Evolutionary conservation across 352 stramenopile genomes (phyloP), one percentile per base, ranked within the genome.

Genomic region (Pythium aphanidermatum): DNA sequence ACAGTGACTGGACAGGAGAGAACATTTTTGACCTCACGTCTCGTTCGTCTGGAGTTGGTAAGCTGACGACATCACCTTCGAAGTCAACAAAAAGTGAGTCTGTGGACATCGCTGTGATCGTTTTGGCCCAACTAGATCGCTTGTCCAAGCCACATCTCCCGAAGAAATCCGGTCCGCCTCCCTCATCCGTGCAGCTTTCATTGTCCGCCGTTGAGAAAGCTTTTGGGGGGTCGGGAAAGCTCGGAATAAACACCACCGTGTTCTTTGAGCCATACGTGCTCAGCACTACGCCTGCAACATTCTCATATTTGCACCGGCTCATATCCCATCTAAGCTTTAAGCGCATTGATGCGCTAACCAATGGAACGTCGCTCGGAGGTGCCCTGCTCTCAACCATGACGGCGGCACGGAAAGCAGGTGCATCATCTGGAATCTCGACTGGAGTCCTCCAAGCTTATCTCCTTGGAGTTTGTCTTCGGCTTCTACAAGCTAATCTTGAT

Each of bases 61-160:
- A n/a, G n/a, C n/a, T n/a, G n/a, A n/a, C n/a, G n/a, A n/a, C 34
- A 40, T 17, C 14, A 40, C 13, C 11, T 20, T n/a, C 20, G 6
- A 29, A 27, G 19, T 27, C 6, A 10, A 16, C 7, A 44, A 7
- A 20, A 11, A 21, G 46, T 25, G 37, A 83, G 26, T 60, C 68
- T 1, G 29, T 83, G 0, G 60, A 81, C 21, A 40, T 68, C 14
- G 74, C 55, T 14, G 55, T 82, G 21, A 63, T 83, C 13, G 63
- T 96, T 13, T 28, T 96, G 10, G 86, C 83, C 2, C 76, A 95
- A 24, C 60, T 96, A 16, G 84, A 95, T 39, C 64, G 81, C 11
- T 54, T 95, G 7, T 76, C 55, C 19, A 58, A 71, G 17, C 55
- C 68, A 2, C 80, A 75, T 44, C 23, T 80, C 1, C 55, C 69